Evolutionary conservation across 345 rosid species (phyloP), one percentile per base, ranked within the genome.

Genomic region (Euphorbia tirucalli): DNA sequence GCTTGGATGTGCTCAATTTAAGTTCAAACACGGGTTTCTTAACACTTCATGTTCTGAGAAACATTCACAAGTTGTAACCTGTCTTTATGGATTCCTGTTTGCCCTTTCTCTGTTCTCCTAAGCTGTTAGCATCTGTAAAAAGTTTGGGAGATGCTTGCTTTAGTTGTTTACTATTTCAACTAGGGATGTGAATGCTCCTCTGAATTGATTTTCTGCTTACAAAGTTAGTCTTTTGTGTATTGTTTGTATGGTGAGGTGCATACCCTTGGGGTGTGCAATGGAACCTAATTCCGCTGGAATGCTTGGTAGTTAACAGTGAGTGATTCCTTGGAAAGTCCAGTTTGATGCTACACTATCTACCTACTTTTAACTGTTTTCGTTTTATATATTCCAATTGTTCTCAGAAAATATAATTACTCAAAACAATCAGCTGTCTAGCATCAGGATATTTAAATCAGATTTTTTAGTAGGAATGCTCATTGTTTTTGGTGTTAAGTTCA

Each of bases 401-500:
- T 5, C 52, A 46, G 52, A 46, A 46, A 46, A 7, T 7, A 46
- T 46, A 6, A 46, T 11, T 46, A 7, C 49, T 13, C 49, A 44
- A 6, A 13, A 16, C 52, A 46, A 11, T 46, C 52, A 46, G 16
- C 9, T 41, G 9, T 41, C 44, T 41, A 41, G 1, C 18, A 24
- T 57, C 61, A 57, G 61, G 31, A 24, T 57, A 24, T 55, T 55
- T 4, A 24, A 10, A 57, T 57, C 27, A 31, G 10, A 5, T 0
- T 14, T 6, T 32, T 6, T 32, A 27, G 18, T 11, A 30, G 71
- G 25, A 49, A 31, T 50, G n/a, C 63, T 16, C 63, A 28, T 32
- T 59, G 37, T 59, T 59, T 27, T 59, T 27, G 63, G 63, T 61
- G 44, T 16, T 61, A 39, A 61, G 30, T 37, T 61, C 39, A 31